phyloP scores from a whole-genome alignment of 768 basidiomycete species.

The Termitomyces heimii region DNA sequence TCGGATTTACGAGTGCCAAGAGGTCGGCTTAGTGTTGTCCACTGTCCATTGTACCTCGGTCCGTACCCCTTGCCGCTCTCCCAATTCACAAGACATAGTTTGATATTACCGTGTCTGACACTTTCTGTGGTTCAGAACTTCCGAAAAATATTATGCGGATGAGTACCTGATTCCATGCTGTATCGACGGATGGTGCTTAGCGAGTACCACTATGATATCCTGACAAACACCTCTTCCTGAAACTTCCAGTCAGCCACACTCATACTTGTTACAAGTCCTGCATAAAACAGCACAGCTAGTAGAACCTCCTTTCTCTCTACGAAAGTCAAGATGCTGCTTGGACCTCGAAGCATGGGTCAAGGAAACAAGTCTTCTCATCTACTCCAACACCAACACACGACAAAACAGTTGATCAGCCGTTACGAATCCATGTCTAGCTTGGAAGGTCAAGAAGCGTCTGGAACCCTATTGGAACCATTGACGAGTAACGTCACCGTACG shows the following conservation, averaged over 20 bases:
- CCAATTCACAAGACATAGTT: not conserved
- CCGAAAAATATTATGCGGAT: too few relatives aligned
- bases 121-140: not conserved
- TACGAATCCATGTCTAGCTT: conserved; percentile 40
- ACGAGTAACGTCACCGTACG: conserved; percentile 12
- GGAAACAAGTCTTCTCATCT: not conserved
- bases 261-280: not conserved
- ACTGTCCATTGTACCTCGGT: too few relatives aligned
- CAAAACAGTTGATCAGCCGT: conserved; percentile 47
- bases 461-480: conserved; percentile 12
- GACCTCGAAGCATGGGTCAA: conserved; percentile 14
- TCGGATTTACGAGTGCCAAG: too few relatives aligned
- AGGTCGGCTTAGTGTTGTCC: too few relatives aligned
- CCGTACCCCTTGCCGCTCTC: too few relatives aligned
- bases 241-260: not conserved
- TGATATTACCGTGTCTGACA: not conserved
- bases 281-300: not conserved
- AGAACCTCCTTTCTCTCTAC: not conserved
- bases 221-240: not conserved
- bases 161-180: not conserved
- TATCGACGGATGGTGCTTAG: too few relatives aligned
- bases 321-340: conserved; percentile 10
- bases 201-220: not conserved
- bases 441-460: conserved; percentile 1
- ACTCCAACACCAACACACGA: conserved; percentile 28